Conservation (phyloP, 768 basidiomycete genomes). For the Infundibulicybe gibba region DNA sequence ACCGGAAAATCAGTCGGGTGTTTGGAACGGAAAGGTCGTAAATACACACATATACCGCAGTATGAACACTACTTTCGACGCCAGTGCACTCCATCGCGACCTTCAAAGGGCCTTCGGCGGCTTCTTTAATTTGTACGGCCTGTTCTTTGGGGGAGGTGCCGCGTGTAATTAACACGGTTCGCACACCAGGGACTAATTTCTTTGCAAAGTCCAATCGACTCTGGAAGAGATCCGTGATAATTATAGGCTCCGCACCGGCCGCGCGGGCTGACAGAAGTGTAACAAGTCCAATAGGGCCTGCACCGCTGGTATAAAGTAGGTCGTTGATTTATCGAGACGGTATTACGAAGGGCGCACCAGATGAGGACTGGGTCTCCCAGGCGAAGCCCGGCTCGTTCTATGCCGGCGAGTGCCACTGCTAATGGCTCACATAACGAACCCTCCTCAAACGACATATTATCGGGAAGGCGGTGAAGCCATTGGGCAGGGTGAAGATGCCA, state of each 20-base stretch:
- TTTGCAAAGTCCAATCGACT: slow-evolving; percentile 66
- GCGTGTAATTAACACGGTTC: slow-evolving; percentile 52
- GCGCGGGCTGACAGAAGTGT: slow-evolving; percentile 62
- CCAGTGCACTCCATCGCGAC: slow-evolving; percentile 65
- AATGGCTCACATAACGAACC: slow-evolving; percentile 67
- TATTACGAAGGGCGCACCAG: slow-evolving; percentile 35
- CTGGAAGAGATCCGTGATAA: slow-evolving; percentile 67
- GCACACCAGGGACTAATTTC: slow-evolving; percentile 54
- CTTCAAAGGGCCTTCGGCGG: slow-evolving; percentile 44
- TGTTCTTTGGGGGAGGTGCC: slow-evolving; percentile 42
- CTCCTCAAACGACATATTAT: slow-evolving; percentile 61
- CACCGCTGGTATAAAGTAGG: slow-evolving; percentile 37
- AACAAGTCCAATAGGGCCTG: slow-evolving; percentile 64
- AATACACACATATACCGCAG: slow-evolving; percentile 48
- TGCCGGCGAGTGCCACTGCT: slow-evolving; percentile 64
- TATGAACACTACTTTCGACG: slow-evolving; percentile 57
- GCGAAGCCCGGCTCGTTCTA: slow-evolving; percentile 60
- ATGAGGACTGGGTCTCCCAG: slow-evolving; percentile 63
- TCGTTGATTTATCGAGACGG: background rate
- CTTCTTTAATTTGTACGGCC: slow-evolving; percentile 48
- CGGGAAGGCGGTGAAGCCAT: slow-evolving; percentile 65
- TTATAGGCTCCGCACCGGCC: slow-evolving; percentile 66
- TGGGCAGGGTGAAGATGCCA: slow-evolving; percentile 68
- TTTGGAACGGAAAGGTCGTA: background rate
- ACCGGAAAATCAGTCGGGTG: background rate